Conservation (phyloP, 768 basidiomycete species). For the Lentinula guzmanii region DNA sequence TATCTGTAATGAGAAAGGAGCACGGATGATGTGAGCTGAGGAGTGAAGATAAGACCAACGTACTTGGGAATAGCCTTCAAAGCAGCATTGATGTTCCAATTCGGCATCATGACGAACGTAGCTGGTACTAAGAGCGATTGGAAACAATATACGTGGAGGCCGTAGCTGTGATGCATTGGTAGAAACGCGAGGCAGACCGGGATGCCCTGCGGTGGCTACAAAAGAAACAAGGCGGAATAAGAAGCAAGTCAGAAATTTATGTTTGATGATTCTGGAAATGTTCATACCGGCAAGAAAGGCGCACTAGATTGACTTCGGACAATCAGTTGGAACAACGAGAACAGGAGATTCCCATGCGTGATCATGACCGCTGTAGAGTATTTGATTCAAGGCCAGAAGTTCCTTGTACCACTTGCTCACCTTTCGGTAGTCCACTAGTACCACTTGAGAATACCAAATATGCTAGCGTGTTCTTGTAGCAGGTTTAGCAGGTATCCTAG, state of each 20-base stretch:
- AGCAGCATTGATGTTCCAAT: slow-evolving; percentile 51
- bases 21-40: not conserved
- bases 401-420: slow-evolving; percentile 20
- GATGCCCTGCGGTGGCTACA: slow-evolving; percentile 30
- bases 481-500: slow-evolving; percentile 34
- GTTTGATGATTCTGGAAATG: no score
- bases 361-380: slow-evolving; percentile 59
- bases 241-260: no score
- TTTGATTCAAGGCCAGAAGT: not conserved
- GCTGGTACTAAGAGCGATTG: slow-evolving; percentile 36
- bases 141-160: slow-evolving; percentile 47
- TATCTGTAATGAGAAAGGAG: slow-evolving; percentile 32
- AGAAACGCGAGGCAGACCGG: slow-evolving; percentile 52
- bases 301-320: slow-evolving; percentile 21
- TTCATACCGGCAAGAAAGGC: slow-evolving; percentile 33
- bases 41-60: slow-evolving; percentile 10
- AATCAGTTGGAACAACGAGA: slow-evolving; percentile 32
- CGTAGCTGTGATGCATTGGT: slow-evolving; percentile 67
- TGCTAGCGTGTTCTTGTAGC: slow-evolving; percentile 51
- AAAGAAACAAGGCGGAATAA: not conserved
- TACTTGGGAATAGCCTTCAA: slow-evolving; percentile 57
- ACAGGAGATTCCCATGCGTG: slow-evolving; percentile 58
- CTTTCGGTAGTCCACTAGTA: slow-evolving; percentile 73
- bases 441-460: slow-evolving; percentile 77
- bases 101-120: slow-evolving; percentile 50